Conservation (phyloP, 139 green algal genomes). For the Mesotaenium endlicherianum region DNA sequence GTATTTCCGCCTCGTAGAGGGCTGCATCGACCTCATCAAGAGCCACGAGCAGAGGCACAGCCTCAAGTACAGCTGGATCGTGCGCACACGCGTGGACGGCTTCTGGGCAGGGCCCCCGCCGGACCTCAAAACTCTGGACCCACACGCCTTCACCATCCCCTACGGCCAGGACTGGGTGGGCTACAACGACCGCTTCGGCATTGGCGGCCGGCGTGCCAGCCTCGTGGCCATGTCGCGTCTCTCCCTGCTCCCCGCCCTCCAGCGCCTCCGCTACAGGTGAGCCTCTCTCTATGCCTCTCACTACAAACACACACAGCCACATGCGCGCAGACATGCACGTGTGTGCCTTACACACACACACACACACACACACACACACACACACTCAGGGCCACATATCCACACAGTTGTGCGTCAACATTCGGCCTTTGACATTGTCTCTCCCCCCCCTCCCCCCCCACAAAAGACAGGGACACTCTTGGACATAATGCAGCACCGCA, state of each 20-base stretch:
- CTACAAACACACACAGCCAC: too few relatives aligned
- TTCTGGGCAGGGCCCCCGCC: slow-evolving; percentile 18
- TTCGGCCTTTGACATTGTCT: too few relatives aligned
- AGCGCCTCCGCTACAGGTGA: too few relatives aligned
- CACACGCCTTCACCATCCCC: slow-evolving; percentile 4
- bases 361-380: too few relatives aligned
- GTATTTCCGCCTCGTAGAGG: slow-evolving; percentile 45
- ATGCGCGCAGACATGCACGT: too few relatives aligned
- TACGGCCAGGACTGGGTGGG: slow-evolving; percentile 10
- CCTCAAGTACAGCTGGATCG: slow-evolving; percentile 25
- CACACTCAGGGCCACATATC: too few relatives aligned
- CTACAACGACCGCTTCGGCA: slow-evolving; percentile 44
- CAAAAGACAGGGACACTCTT: too few relatives aligned
- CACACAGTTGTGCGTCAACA: too few relatives aligned
- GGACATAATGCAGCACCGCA: too few relatives aligned
- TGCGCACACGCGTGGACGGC: slow-evolving; percentile 20
- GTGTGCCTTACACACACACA: too few relatives aligned
- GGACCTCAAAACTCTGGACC: background rate
- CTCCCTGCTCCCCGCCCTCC: background rate
- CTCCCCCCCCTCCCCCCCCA: too few relatives aligned
- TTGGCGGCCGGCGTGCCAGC: background rate
- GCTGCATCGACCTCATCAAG: slow-evolving; percentile 14
- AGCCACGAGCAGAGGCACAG: slow-evolving; percentile 8
- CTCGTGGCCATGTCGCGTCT: slow-evolving; percentile 15
- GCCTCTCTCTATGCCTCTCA: too few relatives aligned